Conservation (phyloP, 768 basidiomycete species). For the Coprinellus aureogranulatus region DNA sequence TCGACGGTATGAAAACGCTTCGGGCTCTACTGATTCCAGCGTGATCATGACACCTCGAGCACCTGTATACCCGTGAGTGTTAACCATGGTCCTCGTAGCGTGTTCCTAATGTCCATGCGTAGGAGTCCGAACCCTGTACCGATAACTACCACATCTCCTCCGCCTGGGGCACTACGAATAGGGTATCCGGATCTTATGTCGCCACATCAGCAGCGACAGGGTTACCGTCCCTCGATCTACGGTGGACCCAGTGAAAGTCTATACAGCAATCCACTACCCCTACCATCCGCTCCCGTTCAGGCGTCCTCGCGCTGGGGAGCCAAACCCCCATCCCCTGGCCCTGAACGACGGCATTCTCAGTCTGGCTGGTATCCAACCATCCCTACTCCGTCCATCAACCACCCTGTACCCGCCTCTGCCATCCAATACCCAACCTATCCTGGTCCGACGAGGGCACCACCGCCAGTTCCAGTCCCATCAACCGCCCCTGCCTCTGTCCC, state of each 20-base stretch:
- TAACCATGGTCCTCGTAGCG: neutral
- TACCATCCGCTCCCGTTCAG: neutral
- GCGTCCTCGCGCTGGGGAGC: neutral
- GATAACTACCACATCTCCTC: constrained; percentile 69
- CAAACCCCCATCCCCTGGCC: too few relatives aligned
- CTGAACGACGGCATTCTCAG: neutral
- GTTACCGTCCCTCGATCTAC: constrained; percentile 81
- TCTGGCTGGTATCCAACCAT: constrained; percentile 6
- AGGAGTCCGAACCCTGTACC: constrained; percentile 42
- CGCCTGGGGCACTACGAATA: constrained; percentile 49
- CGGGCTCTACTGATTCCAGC: constrained; percentile 41
- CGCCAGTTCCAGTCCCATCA: constrained; percentile 11
- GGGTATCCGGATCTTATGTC: constrained; percentile 76
- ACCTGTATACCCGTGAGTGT: constrained; percentile 25
- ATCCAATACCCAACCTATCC: constrained; percentile 19
- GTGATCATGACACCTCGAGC: constrained; percentile 27
- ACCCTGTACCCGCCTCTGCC: constrained; percentile 26
- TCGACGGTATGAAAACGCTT: constrained; percentile 48
- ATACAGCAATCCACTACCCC: constrained; percentile 3
- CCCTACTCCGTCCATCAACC: constrained; percentile 16
- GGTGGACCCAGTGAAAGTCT: constrained; percentile 24
- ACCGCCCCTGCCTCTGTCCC: neutral
- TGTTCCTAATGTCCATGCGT: constrained; percentile 24
- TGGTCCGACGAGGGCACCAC: constrained; percentile 17
- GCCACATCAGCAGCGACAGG: constrained; percentile 72